Evolutionary conservation across 306 rosid species (phyloP), one percentile per base, ranked within the genome.

Genomic region (Cicer chorassanicum): DNA sequence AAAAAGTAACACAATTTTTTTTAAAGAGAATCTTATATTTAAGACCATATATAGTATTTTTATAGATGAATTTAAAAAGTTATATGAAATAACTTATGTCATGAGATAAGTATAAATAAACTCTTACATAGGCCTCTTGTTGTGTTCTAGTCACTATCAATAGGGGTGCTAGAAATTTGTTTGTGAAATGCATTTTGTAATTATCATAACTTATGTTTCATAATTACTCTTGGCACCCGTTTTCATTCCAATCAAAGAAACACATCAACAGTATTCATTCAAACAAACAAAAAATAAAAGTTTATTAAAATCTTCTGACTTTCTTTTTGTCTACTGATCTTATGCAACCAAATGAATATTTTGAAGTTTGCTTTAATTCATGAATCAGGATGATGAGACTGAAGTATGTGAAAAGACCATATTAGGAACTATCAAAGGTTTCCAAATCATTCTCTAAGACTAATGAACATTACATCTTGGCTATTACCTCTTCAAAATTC

Each of bases 401-500:
- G 24, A 70, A 42, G 41, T 24, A n/a, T 13, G 21, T 56, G 44
- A 57, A 29, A 29, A 74, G 13, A 57, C n/a, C 42, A 57, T 40
- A 60, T 19, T 3, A 56, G 8, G 16, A 80, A 53, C 46, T 45
- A 45, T 6, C 11, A 65, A 79, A n/a, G 18, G 38, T 9, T 80
- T 2, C 40, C 24, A 73, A 18, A 57, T 74, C 60, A 53, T 16
- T 39, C 61, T 68, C 66, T 41, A 29, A 16, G 11, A 11, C 7
- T 36, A 19, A 59, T 10, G 66, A 60, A 57, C 7, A 62, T 16
- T 18, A 34, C 18, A 41, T 4, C 51, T 41, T 41, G 60, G 13
- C 55, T 69, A 63, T 43, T 53, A 53, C 24, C 57, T 53, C 59
- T 70, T 38, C 36, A 75, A 66, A 62, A 9, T 57, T 68, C 5